Conservation (phyloP, 257 asterid species). For the Solanum arcanum region DNA sequence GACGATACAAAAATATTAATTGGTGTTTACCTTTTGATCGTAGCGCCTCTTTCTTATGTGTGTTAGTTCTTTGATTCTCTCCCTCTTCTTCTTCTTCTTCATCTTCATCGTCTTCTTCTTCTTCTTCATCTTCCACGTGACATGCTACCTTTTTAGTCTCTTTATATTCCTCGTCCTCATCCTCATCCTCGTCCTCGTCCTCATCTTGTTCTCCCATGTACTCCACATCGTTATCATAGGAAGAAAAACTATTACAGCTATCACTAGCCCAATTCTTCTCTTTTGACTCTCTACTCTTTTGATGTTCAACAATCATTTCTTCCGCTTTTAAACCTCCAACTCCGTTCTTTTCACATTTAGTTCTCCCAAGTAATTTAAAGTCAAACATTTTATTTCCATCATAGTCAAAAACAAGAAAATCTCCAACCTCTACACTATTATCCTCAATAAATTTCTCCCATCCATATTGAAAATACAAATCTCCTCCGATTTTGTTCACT, state of each 20-base stretch:
- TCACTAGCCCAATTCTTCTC: background rate
- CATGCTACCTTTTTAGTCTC: background rate
- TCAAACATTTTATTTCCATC: background rate
- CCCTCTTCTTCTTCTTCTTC: background rate
- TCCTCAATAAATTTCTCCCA: slow-evolving; percentile 2
- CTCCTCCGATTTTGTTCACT: background rate
- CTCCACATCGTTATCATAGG: background rate
- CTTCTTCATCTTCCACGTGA: background rate
- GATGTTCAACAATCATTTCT: background rate
- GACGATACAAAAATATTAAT: background rate
- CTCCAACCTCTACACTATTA: background rate
- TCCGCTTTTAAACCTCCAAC: background rate
- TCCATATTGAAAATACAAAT: background rate
- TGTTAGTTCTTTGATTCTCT: background rate
- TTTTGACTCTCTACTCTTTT: background rate
- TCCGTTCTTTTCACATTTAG: background rate
- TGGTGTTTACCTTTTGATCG: background rate
- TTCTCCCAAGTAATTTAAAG: background rate
- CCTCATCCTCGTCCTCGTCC: background rate
- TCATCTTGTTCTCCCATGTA: background rate
- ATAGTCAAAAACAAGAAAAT: background rate
- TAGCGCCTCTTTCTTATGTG: background rate
- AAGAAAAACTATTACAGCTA: background rate
- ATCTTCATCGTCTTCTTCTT: background rate
- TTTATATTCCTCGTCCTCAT: background rate